phyloP scores from a whole-genome alignment of 805 yeast genomes.

The Candida piceae region DNA sequence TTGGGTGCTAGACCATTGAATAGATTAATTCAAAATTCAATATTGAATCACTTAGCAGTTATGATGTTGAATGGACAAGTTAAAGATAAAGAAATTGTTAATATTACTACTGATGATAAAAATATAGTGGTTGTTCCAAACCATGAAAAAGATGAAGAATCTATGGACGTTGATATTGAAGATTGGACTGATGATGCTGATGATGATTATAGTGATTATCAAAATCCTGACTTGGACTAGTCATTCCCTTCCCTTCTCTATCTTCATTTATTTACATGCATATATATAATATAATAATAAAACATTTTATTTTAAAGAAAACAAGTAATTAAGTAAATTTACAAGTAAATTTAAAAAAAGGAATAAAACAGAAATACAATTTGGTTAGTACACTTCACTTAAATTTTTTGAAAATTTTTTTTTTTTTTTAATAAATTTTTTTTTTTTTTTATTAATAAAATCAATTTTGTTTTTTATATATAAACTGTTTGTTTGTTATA shows the following conservation, averaged over 20 bases:
- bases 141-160: conserved; percentile 57
- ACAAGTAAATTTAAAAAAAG: too few species aligned
- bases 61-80: conserved; percentile 82
- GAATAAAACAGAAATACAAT: too few species aligned
- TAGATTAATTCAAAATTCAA: conserved; percentile 83
- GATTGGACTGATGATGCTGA: conserved; percentile 63
- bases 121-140: conserved; percentile 73
- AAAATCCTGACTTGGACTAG: conserved; percentile 22
- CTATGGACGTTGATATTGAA: conserved; percentile 52
- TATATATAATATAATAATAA: too few species aligned
- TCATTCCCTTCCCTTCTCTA: not conserved
- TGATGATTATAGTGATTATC: conserved; percentile 47
- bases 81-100: conserved; percentile 81
- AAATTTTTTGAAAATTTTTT: too few species aligned
- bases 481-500: too few species aligned
- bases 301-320: too few species aligned
- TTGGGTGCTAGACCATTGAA: conserved; percentile 96
- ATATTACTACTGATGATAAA: conserved; percentile 54
- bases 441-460: too few species aligned
- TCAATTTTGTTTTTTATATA: too few species aligned
- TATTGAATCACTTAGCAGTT: conserved; percentile 86
- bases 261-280: too few species aligned
- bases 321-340: too few species aligned
- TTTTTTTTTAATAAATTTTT: too few species aligned
- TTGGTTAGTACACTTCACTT: too few species aligned